Conservation (phyloP, 768 basidiomycete species). For the Trametes cubensis region DNA sequence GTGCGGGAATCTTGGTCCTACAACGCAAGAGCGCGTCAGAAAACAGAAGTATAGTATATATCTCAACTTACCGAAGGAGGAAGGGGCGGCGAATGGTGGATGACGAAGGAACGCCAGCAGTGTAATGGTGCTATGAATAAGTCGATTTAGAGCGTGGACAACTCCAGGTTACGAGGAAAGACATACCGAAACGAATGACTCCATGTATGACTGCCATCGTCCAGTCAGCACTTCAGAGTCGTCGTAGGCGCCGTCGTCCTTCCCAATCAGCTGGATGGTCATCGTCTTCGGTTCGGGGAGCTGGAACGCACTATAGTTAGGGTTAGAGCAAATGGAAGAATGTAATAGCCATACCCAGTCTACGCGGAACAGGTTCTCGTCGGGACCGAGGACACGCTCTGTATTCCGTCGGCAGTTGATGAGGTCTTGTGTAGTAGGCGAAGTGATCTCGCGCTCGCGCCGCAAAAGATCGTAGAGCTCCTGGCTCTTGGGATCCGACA, state of each 20-base stretch:
- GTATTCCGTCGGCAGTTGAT: slow-evolving; percentile 66
- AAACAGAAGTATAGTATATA: slow-evolving; percentile 21
- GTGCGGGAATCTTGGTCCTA: slow-evolving; percentile 44
- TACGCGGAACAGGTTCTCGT: slow-evolving; percentile 78
- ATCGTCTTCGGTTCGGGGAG: slow-evolving; percentile 65
- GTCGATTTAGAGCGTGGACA: not conserved
- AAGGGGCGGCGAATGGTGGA: slow-evolving; percentile 58
- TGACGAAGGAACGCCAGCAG: slow-evolving; percentile 50
- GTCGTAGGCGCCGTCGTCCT: slow-evolving; percentile 74
- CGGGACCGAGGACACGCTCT: slow-evolving; percentile 71
- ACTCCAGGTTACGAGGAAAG: not conserved
- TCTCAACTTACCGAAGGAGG: slow-evolving; percentile 57
- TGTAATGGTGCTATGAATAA: slow-evolving; percentile 53
- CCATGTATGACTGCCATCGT: slow-evolving; percentile 80
- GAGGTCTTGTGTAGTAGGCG: slow-evolving; percentile 71
- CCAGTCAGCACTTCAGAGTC: slow-evolving; percentile 77
- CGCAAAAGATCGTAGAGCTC: slow-evolving; percentile 73
- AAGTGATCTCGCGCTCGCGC: slow-evolving; percentile 60
- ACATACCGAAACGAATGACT: slow-evolving; percentile 65
- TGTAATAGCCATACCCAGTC: slow-evolving; percentile 63
- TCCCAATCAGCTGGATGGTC: slow-evolving; percentile 76
- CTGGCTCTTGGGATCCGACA: slow-evolving; percentile 70
- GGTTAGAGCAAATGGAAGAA: not conserved
- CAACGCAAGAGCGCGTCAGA: slow-evolving; percentile 16
- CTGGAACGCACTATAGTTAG: slow-evolving; percentile 39